Conservation (phyloP, 2,329 filamentous ascomycete genomes). For the Fonsecaea erecta region DNA sequence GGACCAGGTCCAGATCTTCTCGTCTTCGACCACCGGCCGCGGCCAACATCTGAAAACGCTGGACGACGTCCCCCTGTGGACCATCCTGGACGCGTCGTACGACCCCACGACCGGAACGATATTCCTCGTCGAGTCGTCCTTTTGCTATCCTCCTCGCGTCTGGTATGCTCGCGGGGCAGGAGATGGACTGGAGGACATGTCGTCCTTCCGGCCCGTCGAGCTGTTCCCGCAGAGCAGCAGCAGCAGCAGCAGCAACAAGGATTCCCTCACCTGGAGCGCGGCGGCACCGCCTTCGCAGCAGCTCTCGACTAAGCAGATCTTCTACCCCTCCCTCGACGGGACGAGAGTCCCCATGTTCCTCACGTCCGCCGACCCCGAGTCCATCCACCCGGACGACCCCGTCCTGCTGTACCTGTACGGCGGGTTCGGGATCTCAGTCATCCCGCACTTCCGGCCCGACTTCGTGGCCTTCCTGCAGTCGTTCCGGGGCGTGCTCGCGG, state of each 20-base stretch:
- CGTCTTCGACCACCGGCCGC: too few relatives aligned
- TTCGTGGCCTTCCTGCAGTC: conserved; percentile 6
- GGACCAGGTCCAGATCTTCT: conserved; percentile 20
- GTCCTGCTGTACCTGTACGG: conserved; percentile 19
- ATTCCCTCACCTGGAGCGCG: neutral
- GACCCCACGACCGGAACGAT: conserved; percentile 1
- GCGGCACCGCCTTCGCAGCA: neutral
- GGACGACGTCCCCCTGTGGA: conserved; percentile 17
- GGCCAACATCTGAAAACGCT: conserved; percentile 1
- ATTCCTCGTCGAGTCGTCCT: conserved; percentile 17
- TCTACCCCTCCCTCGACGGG: conserved; percentile 18
- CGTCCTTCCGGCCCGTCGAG: neutral
- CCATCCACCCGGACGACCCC: neutral
- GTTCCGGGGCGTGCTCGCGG: conserved; percentile 7
- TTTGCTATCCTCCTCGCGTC: conserved; percentile 10
- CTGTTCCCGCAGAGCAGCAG: neutral
- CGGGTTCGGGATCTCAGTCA: conserved; percentile 13
- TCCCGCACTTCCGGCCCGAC: conserved; percentile 20
- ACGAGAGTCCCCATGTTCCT: conserved; percentile 22
- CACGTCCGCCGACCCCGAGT: neutral
- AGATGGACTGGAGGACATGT: neutral
- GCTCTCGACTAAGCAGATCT: conserved; percentile 7
- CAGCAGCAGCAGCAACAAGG: too few relatives aligned
- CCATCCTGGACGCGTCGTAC: conserved; percentile 13
- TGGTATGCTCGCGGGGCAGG: conserved; percentile 4